Conservation (phyloP, 768 basidiomycete genomes). For the Phlebiopsis gigantea region DNA sequence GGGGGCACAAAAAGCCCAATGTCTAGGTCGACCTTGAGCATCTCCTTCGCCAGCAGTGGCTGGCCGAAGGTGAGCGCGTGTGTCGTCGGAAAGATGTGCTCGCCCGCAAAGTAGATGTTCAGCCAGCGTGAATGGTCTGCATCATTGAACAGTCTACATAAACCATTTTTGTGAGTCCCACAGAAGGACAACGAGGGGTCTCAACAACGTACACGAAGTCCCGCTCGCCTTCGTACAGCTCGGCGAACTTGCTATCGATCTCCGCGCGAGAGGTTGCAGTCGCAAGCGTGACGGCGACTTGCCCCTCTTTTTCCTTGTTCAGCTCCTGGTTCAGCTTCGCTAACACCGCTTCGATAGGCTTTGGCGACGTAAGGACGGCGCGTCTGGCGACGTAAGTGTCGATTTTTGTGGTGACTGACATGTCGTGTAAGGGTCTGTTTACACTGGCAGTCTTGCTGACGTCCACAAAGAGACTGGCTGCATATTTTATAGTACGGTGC, state of each 20-base stretch:
- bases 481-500: too few species aligned
- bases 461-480: too few species aligned
- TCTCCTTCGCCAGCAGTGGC: slow-evolving; percentile 41
- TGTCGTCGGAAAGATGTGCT: too few species aligned
- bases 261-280: too few species aligned
- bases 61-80: slow-evolving; percentile 37
- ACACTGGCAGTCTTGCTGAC: too few species aligned
- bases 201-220: slow-evolving; percentile 8
- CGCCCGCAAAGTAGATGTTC: slow-evolving; percentile 5
- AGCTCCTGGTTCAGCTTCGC: slow-evolving; percentile 6
- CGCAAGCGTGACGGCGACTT: too few species aligned
- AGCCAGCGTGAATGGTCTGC: slow-evolving; percentile 5
- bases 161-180: not conserved
- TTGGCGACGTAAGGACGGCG: slow-evolving; percentile 8
- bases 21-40: slow-evolving; percentile 37
- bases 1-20: slow-evolving; percentile 42
- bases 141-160: slow-evolving; percentile 1
- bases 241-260: not conserved
- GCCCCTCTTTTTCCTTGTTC: too few species aligned
- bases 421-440: too few species aligned
- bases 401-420: slow-evolving; percentile 9
- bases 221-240: slow-evolving; percentile 8
- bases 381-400: slow-evolving; percentile 6
- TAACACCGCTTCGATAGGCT: slow-evolving; percentile 3
- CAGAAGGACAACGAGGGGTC: not conserved